Conservation (phyloP, 163 green algal genomes). For the Scenedesmus sp. region DNA sequence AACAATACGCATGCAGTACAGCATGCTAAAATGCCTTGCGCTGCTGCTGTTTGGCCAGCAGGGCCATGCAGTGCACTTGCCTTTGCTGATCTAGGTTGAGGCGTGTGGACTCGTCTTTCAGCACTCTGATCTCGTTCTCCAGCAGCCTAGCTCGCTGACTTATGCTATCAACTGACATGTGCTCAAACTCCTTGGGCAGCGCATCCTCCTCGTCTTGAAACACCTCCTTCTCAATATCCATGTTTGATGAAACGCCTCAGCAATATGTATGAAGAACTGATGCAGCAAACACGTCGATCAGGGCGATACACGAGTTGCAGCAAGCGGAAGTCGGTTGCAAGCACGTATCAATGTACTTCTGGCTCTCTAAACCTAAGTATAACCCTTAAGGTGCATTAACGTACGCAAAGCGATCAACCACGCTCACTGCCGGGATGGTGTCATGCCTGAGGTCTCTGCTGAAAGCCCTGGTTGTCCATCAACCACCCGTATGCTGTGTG, state of each 20-base stretch:
- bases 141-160: constrained; percentile 87
- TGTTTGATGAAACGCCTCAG: background rate
- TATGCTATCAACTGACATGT: constrained; percentile 93
- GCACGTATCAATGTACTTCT: background rate
- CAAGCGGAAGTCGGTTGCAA: background rate
- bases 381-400: background rate
- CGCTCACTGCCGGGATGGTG: background rate
- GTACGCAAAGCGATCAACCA: background rate
- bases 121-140: constrained; percentile 98
- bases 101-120: constrained; percentile 94
- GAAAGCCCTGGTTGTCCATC: background rate
- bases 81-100: constrained; percentile 87
- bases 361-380: background rate
- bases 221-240: constrained; percentile 75
- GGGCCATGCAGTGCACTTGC: background rate
- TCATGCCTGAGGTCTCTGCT: constrained; percentile 7
- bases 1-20: background rate
- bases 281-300: background rate
- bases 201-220: constrained; percentile 76
- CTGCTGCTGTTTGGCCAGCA: background rate
- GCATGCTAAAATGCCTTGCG: background rate
- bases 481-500: background rate
- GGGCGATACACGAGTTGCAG: background rate
- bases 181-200: constrained; percentile 91
- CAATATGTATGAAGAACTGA: background rate